A percentile compares a stretch with the other conserved stretches of the same genome.
phyloP scores from a whole-genome alignment of 495 filamentous ascomycete genomes.

The Lepraria neglecta region DNA sequence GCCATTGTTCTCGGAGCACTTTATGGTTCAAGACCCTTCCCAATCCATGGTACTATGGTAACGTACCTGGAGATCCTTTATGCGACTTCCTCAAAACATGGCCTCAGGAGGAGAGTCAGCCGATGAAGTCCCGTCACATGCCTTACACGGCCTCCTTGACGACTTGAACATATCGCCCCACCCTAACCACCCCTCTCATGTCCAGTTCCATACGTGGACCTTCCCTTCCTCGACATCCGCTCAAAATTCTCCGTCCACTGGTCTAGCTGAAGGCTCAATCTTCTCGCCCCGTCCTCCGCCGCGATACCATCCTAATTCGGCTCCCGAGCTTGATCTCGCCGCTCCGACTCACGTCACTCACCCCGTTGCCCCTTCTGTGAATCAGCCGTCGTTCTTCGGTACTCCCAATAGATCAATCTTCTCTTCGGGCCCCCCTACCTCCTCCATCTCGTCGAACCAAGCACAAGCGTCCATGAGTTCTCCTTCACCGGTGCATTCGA shows the following conservation, averaged over 20 bases:
- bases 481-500: constrained; percentile 25
- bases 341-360: constrained; percentile 15
- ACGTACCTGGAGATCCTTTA: constrained; percentile 10
- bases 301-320: constrained; percentile 18
- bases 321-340: constrained; percentile 26
- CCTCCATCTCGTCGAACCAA: constrained; percentile 33
- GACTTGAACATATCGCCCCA: constrained; percentile 22
- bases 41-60: neutral
- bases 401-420: constrained; percentile 36
- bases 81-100: constrained; percentile 26
- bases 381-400: constrained; percentile 31
- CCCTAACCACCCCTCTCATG: constrained; percentile 11
- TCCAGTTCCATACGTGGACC: constrained; percentile 25
- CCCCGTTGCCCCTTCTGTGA: constrained; percentile 5
- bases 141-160: constrained; percentile 23
- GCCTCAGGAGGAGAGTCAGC: constrained; percentile 20
- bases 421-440: constrained; percentile 36
- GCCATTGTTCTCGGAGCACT: neutral
- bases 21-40: neutral
- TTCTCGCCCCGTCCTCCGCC: constrained; percentile 25
- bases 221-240: constrained; percentile 23
- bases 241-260: constrained; percentile 22
- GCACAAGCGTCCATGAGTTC: constrained; percentile 36
- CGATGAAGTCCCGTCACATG: constrained; percentile 29
- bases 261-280: constrained; percentile 24